Conservation (phyloP, 2,329 filamentous ascomycete species). For the Neocatenulostroma microsporum region DNA sequence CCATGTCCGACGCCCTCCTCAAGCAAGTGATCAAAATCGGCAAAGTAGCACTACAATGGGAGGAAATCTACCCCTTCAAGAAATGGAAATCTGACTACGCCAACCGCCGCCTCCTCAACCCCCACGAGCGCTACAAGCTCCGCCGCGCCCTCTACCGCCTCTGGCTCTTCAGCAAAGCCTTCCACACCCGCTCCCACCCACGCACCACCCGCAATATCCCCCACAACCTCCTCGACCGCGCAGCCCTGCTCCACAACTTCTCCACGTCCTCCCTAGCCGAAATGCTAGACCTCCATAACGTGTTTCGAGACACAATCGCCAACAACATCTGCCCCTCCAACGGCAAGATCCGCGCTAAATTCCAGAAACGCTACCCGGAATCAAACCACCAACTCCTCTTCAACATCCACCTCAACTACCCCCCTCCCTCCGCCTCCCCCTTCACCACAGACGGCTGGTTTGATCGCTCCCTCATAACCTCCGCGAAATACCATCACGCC, state of each 20-base stretch:
- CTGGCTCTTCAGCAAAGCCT: conserved; percentile 54
- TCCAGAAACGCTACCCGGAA: conserved; percentile 49
- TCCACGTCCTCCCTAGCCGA: conserved; percentile 48
- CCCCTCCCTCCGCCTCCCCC: conserved; percentile 24
- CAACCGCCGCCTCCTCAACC: conserved; percentile 46
- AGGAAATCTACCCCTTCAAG: conserved; percentile 54
- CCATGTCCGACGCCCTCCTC: conserved; percentile 49
- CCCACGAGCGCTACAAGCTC: conserved; percentile 43
- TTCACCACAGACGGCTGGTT: conserved; percentile 29
- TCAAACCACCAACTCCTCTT: conserved; percentile 43
- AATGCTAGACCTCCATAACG: conserved; percentile 49
- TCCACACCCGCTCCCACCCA: conserved; percentile 46
- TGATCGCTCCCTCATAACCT: conserved; percentile 27
- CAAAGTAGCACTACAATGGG: conserved; percentile 50
- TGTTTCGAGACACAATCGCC: conserved; percentile 50
- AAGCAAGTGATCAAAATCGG: conserved; percentile 49
- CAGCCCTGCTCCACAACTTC: conserved; percentile 54
- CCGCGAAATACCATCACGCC: conserved; percentile 31
- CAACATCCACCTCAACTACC: conserved; percentile 33
- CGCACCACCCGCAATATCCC: conserved; percentile 44
- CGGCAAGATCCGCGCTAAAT: conserved; percentile 51
- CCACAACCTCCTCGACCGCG: conserved; percentile 43
- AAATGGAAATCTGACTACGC: conserved; percentile 55
- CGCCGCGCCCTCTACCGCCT: conserved; percentile 53
- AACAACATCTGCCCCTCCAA: conserved; percentile 56